phyloP scores from a whole-genome alignment of 768 basidiomycete species.

The Pulveroboletus sp. region DNA sequence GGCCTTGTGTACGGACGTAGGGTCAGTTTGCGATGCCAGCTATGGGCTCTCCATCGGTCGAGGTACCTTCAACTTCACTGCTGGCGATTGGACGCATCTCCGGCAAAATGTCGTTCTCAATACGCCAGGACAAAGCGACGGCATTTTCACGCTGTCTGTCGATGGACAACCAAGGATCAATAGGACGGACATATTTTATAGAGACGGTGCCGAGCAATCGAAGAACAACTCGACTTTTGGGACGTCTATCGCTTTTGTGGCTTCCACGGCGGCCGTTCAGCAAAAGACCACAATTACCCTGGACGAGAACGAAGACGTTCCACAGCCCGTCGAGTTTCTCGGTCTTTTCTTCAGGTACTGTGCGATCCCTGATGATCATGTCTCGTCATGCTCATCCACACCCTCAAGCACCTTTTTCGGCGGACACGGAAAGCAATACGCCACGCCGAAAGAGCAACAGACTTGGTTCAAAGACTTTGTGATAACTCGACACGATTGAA shows the following conservation, averaged over 20 bases:
- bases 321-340: constrained; percentile 24
- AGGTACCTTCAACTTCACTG: constrained; percentile 58
- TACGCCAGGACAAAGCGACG: constrained; percentile 67
- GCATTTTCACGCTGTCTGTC: constrained; percentile 59
- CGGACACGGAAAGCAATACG: constrained; percentile 61
- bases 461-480: constrained; percentile 71
- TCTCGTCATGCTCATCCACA: not conserved
- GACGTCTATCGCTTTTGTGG: constrained; percentile 4
- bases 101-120: constrained; percentile 68
- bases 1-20: constrained; percentile 51
- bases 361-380: not conserved
- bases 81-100: constrained; percentile 68
- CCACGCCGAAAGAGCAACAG: constrained; percentile 70
- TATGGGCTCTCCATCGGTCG: constrained; percentile 78
- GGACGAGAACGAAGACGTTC: not conserved
- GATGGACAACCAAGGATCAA: constrained; percentile 52
- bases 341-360: constrained; percentile 76
- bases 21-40: constrained; percentile 55
- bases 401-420: constrained; percentile 63
- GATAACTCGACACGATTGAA: constrained; percentile 33
- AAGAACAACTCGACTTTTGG: not conserved
- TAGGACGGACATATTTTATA: constrained; percentile 58
- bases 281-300: not conserved
- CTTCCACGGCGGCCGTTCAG: not conserved
- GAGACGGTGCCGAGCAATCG: constrained; percentile 32